A percentile compares a stretch with the other conserved stretches of the same genome.
phyloP scores from a whole-genome alignment of 2,329 filamentous ascomycete genomes.

The Teratosphaeria zuluensis region DNA sequence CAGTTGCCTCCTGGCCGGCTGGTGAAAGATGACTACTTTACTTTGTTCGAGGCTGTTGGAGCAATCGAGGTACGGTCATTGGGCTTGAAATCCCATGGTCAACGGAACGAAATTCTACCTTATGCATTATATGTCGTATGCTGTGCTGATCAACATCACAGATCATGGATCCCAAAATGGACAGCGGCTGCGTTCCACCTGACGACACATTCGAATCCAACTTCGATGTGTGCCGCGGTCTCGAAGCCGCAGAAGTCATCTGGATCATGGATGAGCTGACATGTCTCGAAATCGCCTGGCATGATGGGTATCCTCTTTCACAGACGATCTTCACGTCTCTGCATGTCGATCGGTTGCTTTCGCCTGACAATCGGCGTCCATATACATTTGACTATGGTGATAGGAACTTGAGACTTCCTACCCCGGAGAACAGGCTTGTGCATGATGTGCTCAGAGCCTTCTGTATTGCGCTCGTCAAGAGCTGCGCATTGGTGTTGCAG shows the following conservation, averaged over 20 bases:
- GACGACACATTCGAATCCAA: conserved; percentile 75
- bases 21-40: conserved; percentile 89
- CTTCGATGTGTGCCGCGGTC: conserved; percentile 16
- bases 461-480: conserved; percentile 74
- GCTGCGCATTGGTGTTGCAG: conserved; percentile 67
- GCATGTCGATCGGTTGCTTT: conserved; percentile 76
- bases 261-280: conserved; percentile 92
- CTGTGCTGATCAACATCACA: conserved; percentile 30
- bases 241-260: conserved; percentile 56
- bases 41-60: conserved; percentile 86
- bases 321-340: conserved; percentile 90
- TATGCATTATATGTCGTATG: background rate
- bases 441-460: conserved; percentile 69
- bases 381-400: conserved; percentile 33
- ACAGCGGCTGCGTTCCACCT: conserved; percentile 73
- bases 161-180: conserved; percentile 99
- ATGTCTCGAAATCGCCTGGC: conserved; percentile 94
- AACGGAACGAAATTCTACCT: background rate
- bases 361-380: conserved; percentile 42
- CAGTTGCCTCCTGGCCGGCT: conserved; percentile 67
- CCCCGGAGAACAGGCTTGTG: conserved; percentile 34
- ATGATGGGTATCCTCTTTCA: conserved; percentile 87
- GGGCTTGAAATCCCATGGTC: background rate
- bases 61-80: conserved; percentile 53
- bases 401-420: conserved; percentile 12